Conservation (phyloP, 768 basidiomycete genomes). For the Lentinula detonsa region DNA sequence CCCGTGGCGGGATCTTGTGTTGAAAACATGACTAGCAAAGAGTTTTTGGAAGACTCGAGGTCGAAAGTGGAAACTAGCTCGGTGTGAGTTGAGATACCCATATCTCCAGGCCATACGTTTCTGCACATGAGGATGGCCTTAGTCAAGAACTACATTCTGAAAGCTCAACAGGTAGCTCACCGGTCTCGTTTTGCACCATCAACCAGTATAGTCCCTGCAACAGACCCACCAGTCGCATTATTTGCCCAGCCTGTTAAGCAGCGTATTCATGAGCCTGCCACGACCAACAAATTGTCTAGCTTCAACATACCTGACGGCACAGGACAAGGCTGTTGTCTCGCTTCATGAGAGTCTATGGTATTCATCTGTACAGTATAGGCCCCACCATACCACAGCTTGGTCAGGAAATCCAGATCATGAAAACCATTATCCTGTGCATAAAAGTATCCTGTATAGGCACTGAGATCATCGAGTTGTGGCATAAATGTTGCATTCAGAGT, state of each 20-base stretch:
- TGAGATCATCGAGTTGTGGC: constrained; percentile 43
- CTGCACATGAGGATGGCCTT: background rate
- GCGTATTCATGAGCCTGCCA: background rate
- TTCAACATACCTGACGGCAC: constrained; percentile 11
- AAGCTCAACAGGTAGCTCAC: constrained; percentile 15
- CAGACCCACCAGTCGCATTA: constrained; percentile 39
- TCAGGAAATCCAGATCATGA: constrained; percentile 42
- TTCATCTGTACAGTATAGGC: constrained; percentile 59
- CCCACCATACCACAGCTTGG: constrained; percentile 55
- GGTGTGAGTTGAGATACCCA: constrained; percentile 35
- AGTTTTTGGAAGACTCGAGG: constrained; percentile 34
- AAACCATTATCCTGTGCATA: constrained; percentile 35
- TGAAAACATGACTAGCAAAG: constrained; percentile 42
- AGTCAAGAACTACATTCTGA: no score
- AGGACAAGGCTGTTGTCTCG: constrained; percentile 26
- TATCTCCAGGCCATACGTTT: constrained; percentile 29
- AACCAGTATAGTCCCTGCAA: constrained; percentile 44
- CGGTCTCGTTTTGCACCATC: constrained; percentile 50
- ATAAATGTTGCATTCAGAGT: constrained; percentile 47
- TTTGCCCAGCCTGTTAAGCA: constrained; percentile 35
- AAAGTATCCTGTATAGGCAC: constrained; percentile 50
- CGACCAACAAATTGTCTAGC: background rate
- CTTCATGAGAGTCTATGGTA: constrained; percentile 34
- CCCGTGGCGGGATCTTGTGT: constrained; percentile 39
- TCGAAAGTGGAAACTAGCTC: constrained; percentile 28